Base-by-base conservation (phyloP, 1,284 basidiomycete species). In the Trichosporon faecale region DNA sequence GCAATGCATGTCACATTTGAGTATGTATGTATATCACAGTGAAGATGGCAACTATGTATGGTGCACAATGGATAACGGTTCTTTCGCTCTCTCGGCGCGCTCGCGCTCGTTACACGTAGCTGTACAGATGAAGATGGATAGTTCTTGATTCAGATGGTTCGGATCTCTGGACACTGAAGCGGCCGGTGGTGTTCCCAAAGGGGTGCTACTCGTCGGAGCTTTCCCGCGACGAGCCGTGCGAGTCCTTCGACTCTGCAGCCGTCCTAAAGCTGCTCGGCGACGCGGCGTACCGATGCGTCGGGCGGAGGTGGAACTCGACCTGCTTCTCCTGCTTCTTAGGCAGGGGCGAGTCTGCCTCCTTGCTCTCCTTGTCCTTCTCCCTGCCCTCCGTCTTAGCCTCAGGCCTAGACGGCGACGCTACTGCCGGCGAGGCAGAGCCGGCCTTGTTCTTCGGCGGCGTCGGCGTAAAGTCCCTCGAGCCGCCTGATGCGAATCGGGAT, bases 11-110 rank as follows among this genome's bases (percentile, higher is more conserved):
- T 21, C 52, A 55, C 52, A 55, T 25, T 3, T 55, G 14, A 9
- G 29, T 61, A 33, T 61, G 57, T 61, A 61, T 61, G 57, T 61
- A 61, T 61, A 61, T 61, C 57, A 61, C 57, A 61, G 29, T 52
- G 49, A n/a, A 52, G 33, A 25, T 61, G 57, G 49, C 49, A 61
- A 61, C 29, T 29, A 61, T 18, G 57, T 8, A 33, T n/a, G n/a
- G n/a, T n/a, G n/a, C n/a, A n/a, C n/a, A n/a, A n/a, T 33, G 57
- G 29, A 14, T 52, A 7, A n/a, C n/a, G n/a, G n/a, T n/a, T n/a
- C n/a, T n/a, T 11, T 25, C 25, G 7, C 21, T 52, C 49, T 52
- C 12, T 11, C 12, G 21, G 7, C 21, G 49, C 21, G 11, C 16
- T 14, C 7, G 7, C 16, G 9, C 33, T 4, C 5, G 5, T 33